Base-by-base conservation (phyloP, 352 stramenopile genomes). In the Blastocystis sp. region DNA sequence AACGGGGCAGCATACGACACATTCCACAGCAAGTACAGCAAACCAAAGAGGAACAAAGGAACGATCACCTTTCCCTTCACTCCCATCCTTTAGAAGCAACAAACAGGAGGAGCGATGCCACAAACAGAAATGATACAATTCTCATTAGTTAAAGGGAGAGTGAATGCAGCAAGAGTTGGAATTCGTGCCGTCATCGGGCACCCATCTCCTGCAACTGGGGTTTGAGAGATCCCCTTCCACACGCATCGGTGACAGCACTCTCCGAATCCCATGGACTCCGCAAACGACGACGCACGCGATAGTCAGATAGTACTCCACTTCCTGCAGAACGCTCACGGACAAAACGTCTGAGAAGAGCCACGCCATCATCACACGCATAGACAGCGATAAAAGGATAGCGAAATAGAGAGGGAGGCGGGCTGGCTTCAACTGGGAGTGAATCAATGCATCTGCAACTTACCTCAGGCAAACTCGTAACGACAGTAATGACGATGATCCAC, bases 301-400 rank as follows among this genome's bases (percentile, higher is more conserved):
- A 6, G 29, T 65, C 2, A 37, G 19, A 26, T 19, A 67, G 37
- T 55, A 33, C 61, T 85, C 74, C 74, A 62, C 61, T 10, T 69
- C 13, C 10, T 24, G 1, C 51, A 85, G 26, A 13, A 16, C 55
- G 24, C 51, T 31, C n/a, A 19, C 21, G 21, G 33, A 24, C 74
- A 85, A 39, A 16, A 69, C 33, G 31, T 45, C 16, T 33, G 35
- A 59, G 33, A 85, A 45, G 33, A 62, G 66, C 74, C 55, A 69
- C 9, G 35, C 29, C 24, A 67, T 41, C 3, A 62, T 19, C 2
- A 33, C 26, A 21, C 41, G 59, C 1, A 62, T 19, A 12, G 39
- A 24, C 33, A 37, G 6, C 24, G 13, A 67, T 1, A 62, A 59
- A 41, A 66, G 19, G 0, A 85, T 12, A 13, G 74, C 19, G 9